A percentile compares a stretch with the other conserved stretches of the same genome.
Evolutionary conservation across 495 filamentous ascomycete genomes (phyloP).

Genomic region (Hyphodiscus hymeniophilus): DNA sequence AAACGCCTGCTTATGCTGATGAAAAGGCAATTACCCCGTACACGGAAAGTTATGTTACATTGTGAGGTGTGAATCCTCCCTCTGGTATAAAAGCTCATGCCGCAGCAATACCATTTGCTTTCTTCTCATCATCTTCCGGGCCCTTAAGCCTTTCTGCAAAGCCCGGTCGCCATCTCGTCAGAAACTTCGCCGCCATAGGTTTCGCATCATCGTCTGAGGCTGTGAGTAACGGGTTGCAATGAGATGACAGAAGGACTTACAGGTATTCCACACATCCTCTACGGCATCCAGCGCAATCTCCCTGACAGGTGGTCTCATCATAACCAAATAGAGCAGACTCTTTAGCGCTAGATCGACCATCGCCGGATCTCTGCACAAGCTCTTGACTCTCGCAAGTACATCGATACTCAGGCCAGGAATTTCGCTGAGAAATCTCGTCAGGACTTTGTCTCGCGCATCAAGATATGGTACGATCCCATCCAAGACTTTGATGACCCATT

Average conservation of each 20-base stretch:
- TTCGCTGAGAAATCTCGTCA: slow-evolving; percentile 81
- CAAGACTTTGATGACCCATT: slow-evolving; percentile 69
- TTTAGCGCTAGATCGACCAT: slow-evolving; percentile 41
- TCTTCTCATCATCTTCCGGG: slow-evolving; percentile 9
- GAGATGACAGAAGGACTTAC: slow-evolving; percentile 36
- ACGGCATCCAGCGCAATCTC: slow-evolving; percentile 74
- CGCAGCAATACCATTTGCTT: slow-evolving; percentile 1
- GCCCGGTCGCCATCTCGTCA: slow-evolving; percentile 43
- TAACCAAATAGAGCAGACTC: slow-evolving; percentile 60
- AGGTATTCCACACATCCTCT: slow-evolving; percentile 78
- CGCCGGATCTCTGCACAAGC: slow-evolving; percentile 82
- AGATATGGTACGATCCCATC: slow-evolving; percentile 85
- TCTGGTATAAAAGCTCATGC: not conserved
- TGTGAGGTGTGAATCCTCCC: slow-evolving; percentile 1
- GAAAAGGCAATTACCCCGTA: not conserved
- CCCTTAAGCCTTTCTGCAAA: slow-evolving; percentile 27
- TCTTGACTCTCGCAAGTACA: slow-evolving; percentile 67
- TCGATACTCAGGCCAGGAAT: slow-evolving; percentile 67
- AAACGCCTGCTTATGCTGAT: not conserved
- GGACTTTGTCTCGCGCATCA: slow-evolving; percentile 75
- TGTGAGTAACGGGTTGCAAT: slow-evolving; percentile 11
- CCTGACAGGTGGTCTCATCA: slow-evolving; percentile 77
- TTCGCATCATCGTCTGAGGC: slow-evolving; percentile 38
- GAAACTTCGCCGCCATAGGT: slow-evolving; percentile 43
- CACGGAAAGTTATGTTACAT: slow-evolving; percentile 5